Evolutionary conservation across 2,329 filamentous ascomycete species (phyloP), one percentile per base, ranked within the genome.

Genomic region (Xylariales sp.): DNA sequence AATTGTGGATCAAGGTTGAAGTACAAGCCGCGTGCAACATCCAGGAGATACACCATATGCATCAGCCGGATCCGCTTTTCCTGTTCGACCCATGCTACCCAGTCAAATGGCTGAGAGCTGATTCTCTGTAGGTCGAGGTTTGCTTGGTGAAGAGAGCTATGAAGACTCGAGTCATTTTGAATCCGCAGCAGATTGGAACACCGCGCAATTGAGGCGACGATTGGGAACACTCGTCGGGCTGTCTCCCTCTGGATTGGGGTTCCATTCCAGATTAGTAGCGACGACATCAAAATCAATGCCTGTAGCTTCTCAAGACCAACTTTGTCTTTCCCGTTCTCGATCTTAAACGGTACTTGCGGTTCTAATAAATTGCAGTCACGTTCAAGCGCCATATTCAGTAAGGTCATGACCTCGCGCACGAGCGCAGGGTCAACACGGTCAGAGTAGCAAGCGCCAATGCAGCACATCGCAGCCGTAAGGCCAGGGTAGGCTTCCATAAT

Each of bases 361-460:
- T 78, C 78, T 52, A 75, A 64, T 80, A 83, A 65, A 78, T 82
- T 78, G 83, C 87, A 77, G 57, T 88, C 87, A 55, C 84, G 84
- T 72, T 89, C 82, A 49, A 92, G 83, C 9, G 87, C 86, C 28
- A 83, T 76, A 70, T 87, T 87, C 41, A 90, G 82, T 59, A 87
- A 83, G 66, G 91, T 87, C 84, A 91, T 91, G 78, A 93, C 84
- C 76, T 89, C 87, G 69, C 91, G 88, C 70, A 91, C 89, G 84
- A 68, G 84, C 81, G 52, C 89, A 79, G 34, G 83, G 81, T 69
- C 66, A 49, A 91, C 81, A 68, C 84, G 84, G 62, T 91, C 85
- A 59, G 91, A 92, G 79, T 93, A 94, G 65, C 92, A 91, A 48
- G 91, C 91, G 45, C 91, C 91, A 73, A 92, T 84, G 76, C 89